A percentile compares a stretch with the other conserved stretches of the same genome.
Evolutionary conservation across 345 rosid species (phyloP).

Genomic region (Eucalyptus polybractea): DNA sequence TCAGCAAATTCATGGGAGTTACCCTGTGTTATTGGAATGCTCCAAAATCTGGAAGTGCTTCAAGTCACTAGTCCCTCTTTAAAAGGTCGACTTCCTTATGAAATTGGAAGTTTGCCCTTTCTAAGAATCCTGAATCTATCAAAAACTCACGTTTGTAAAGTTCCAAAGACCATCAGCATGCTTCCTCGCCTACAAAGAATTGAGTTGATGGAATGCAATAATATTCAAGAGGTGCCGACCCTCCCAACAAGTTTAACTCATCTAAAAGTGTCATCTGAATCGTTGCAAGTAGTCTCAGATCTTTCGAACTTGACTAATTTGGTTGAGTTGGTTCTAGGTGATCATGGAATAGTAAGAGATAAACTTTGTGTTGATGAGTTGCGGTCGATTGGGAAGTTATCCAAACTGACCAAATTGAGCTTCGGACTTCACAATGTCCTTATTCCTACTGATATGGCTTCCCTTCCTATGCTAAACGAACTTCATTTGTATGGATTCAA

Average conservation of each 20-base stretch:
- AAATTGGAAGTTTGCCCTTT: neutral
- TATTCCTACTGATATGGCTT: fast-evolving
- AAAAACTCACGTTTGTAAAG: fast-evolving
- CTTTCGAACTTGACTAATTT: neutral
- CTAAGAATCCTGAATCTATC: neutral
- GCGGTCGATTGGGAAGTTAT: fast-evolving
- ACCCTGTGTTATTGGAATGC: neutral
- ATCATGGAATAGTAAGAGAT: fast-evolving
- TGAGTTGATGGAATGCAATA: fast-evolving
- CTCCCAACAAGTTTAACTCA: neutral
- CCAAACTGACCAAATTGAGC: neutral
- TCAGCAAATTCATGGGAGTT: neutral
- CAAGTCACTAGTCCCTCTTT: fast-evolving
- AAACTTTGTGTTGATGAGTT: too few relatives aligned
- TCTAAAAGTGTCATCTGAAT: fast-evolving
- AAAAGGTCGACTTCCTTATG: neutral
- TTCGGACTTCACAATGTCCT: fast-evolving
- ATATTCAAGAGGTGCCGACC: neutral
- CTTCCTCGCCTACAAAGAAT: neutral
- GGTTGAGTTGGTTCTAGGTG: fast-evolving
- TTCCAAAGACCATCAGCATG: neutral
- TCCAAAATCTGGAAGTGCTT: neutral
- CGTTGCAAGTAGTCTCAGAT: fast-evolving
- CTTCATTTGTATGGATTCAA: fast-evolving
- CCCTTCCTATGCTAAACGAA: fast-evolving